Evolutionary conservation across 768 basidiomycete genomes (phyloP).

Genomic region (Podaxis sp.): DNA sequence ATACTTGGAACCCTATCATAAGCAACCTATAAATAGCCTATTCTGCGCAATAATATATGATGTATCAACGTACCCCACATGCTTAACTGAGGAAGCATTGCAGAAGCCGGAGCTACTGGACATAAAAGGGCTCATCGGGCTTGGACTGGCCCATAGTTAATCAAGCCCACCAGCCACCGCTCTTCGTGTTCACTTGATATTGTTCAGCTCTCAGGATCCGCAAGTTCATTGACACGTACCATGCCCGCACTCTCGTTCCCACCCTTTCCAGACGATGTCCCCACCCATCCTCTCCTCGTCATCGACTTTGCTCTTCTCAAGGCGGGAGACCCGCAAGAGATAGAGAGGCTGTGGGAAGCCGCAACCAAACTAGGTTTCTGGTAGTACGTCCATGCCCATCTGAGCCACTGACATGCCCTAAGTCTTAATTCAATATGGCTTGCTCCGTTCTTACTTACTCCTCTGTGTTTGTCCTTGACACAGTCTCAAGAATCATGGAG

Average conservation of each 20-base stretch:
- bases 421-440: neutral
- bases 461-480: neutral
- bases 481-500: constrained; percentile 58
- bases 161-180: neutral
- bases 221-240: neutral
- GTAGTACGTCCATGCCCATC: constrained; percentile 45
- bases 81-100: neutral
- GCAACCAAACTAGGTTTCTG: constrained; percentile 63
- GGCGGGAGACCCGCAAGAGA: constrained; percentile 39
- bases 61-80: neutral
- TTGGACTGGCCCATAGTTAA: neutral
- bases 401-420: neutral
- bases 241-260: constrained; percentile 26
- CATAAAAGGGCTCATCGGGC: neutral
- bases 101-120: neutral
- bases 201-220: neutral
- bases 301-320: constrained; percentile 52
- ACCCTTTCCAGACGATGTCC: constrained; percentile 50
- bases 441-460: too few relatives aligned
- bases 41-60: neutral
- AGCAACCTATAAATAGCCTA: neutral
- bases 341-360: constrained; percentile 53
- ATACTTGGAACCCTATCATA: neutral
- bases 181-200: neutral
- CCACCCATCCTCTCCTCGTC: constrained; percentile 53